Base-by-base conservation (phyloP, 2,329 filamentous ascomycete genomes). In the Ceratocystis alfenasii region DNA sequence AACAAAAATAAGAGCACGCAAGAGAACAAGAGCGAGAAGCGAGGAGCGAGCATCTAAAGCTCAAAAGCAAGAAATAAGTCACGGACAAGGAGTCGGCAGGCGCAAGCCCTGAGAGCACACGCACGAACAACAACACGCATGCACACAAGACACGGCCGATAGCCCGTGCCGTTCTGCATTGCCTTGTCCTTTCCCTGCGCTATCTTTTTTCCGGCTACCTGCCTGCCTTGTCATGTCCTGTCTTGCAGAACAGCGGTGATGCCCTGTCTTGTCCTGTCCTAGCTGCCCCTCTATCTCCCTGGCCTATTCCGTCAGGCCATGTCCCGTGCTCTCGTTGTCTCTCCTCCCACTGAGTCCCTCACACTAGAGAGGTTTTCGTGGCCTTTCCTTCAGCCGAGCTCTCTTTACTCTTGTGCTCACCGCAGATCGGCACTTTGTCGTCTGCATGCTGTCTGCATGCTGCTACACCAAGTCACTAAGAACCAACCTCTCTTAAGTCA, bases 231-330 rank as follows among this genome's bases (percentile, higher is more conserved):
- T 12, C 22, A 17, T 17, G 25, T 28, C 25, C 30, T 28, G 53
- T 17, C 25, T 28, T 57, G 53, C 53, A 57, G 53, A 57, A 57
- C 53, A 57, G 53, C 53, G 53, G 53, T 57, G 53, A 57, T 57
- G 53, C 53, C 53, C 53, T 57, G 50, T 28, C 22, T 15, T 57
- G 20, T 30, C 17, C 10, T 57, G 53, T 30, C 15, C 53, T 28
- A 30, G 6, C 53, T 33, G 53, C 20, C n/a, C 22, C 25, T 28
- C 10, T 57, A 15, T 33, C 20, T 57, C 30, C 22, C 25, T 28
- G 36, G 10, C 8, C 36, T 4, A 41, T 41, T 12, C 8, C 36
- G 36, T 41, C 36, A 41, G 36, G 36, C 36, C 36, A 41, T 41
- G 2, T 41, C 3, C 36, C 36, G 36, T 41, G 45, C 17, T 48